Conservation (phyloP, 495 filamentous ascomycete species). For the Clavariopsis aquatica region DNA sequence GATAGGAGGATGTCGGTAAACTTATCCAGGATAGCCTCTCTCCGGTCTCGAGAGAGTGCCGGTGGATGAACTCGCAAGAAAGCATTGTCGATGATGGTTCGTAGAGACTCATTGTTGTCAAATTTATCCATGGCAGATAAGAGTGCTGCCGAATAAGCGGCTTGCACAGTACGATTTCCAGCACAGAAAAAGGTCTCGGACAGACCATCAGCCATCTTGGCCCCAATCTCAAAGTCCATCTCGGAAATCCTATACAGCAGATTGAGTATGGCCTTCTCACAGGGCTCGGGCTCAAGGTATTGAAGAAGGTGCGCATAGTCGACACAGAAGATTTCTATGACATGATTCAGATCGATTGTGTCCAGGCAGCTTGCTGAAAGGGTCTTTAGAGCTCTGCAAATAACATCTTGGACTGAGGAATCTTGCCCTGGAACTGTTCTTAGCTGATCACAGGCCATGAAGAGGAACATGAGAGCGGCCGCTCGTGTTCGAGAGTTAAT, state of each 20-base stretch:
- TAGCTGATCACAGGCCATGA: conserved; percentile 18
- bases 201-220: not conserved
- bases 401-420: not conserved
- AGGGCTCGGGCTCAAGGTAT: not conserved
- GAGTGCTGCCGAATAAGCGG: conserved; percentile 5
- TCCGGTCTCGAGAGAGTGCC: conserved; percentile 13
- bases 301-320: conserved; percentile 20
- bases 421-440: conserved; percentile 1
- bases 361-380: conserved; percentile 7
- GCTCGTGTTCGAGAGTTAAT: conserved; percentile 11
- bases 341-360: not conserved
- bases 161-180: not conserved
- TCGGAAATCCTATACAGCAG: conserved; percentile 1
- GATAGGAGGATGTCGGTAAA: conserved; percentile 8
- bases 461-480: conserved; percentile 22
- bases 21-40: conserved; percentile 26
- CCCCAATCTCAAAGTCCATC: not conserved
- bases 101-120: conserved; percentile 1
- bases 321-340: conserved; percentile 16
- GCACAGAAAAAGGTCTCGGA: conserved; percentile 9
- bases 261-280: not conserved
- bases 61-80: conserved; percentile 4
- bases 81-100: not conserved
- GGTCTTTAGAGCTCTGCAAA: conserved; percentile 12
- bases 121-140: not conserved